Evolutionary conservation across 805 yeast species (phyloP), one percentile per base, ranked within the genome.

Genomic region (Jamesozyma hellenica): DNA sequence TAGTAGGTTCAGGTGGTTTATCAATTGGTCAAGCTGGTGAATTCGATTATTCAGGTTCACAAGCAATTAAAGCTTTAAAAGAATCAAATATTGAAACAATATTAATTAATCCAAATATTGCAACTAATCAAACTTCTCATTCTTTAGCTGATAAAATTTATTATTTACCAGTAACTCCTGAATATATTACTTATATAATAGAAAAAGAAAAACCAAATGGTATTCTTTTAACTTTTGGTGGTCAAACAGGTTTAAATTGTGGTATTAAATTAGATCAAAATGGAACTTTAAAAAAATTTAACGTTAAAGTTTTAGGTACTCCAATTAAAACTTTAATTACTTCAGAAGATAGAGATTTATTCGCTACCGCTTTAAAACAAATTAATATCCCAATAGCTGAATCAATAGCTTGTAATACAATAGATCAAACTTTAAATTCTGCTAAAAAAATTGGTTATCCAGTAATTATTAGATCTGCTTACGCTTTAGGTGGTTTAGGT

Each of bases 11-110:
- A 7, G 98, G 98, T 56, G 98, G 97, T 39, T 71, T 90, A 41
- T 83, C 95, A 39, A 90, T 90, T 61, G 97, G 97, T 44, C 97
- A 90, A 67, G 97, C 97, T 38, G 97, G 97, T 55, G 97, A 90
- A 67, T 90, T 90, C 55, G 97, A 90, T 65, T 90, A 90, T 64
- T 82, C 94, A 40, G 95, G 97, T 42, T 88, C 96, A 18, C 97
- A 88, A 67, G 97, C 97, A 38, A 90, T 88, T 63, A 88, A 88
- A 65, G 97, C 97, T 11, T 68, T 88, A 56, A 83, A 75, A 58
- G 97, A 88, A 67, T 94, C 94, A 41, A 74, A 83, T 64, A 88
- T 85, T 61, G 62, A 75, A 56, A 78, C 95, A 6, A 82, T 88
- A 48, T 72, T 88, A 59, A 85, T 88, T 60, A 88, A 88, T 63